Evolutionary conservation across 148 eudicot genomes (phyloP).

Genomic region (Spergularia bocconei): DNA sequence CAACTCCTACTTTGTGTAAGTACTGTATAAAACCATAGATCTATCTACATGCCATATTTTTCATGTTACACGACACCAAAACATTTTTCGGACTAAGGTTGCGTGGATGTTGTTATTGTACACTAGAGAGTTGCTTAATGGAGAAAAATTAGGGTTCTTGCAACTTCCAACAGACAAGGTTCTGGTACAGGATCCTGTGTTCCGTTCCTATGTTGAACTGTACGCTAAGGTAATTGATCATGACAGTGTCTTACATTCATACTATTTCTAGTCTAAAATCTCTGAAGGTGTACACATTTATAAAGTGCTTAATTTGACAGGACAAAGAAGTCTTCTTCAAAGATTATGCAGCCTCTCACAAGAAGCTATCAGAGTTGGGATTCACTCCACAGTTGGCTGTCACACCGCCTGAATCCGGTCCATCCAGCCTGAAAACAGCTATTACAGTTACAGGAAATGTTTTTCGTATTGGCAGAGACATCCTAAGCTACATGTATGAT

Average conservation of each 20-base stretch:
- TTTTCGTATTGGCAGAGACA: constrained; percentile 39
- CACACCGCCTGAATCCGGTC: constrained; percentile 22
- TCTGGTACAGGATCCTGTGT: constrained; percentile 59
- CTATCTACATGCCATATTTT: no score
- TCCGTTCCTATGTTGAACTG: constrained; percentile 53
- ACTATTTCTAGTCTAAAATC: no score
- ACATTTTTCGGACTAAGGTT: no score
- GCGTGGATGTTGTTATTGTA: no score
- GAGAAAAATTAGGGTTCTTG: constrained; percentile 50
- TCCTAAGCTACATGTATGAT: constrained; percentile 48
- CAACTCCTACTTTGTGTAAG: constrained; percentile 74
- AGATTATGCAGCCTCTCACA: constrained; percentile 83
- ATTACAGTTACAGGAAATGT: constrained; percentile 26
- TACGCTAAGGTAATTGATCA: constrained; percentile 59
- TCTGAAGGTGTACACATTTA: no score
- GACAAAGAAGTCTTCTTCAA: constrained; percentile 73
- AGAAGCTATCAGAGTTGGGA: constrained; percentile 76
- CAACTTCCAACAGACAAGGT: constrained; percentile 79
- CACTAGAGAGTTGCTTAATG: constrained; percentile 70
- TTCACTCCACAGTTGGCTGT: constrained; percentile 20
- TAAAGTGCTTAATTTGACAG: constrained; percentile 17
- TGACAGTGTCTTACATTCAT: background rate
- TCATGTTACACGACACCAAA: no score
- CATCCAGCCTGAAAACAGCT: constrained; percentile 11
- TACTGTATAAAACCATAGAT: no score